Evolutionary conservation across 495 filamentous ascomycete species (phyloP), one percentile per base, ranked within the genome.

Genomic region (Aspergillus homomorphus): DNA sequence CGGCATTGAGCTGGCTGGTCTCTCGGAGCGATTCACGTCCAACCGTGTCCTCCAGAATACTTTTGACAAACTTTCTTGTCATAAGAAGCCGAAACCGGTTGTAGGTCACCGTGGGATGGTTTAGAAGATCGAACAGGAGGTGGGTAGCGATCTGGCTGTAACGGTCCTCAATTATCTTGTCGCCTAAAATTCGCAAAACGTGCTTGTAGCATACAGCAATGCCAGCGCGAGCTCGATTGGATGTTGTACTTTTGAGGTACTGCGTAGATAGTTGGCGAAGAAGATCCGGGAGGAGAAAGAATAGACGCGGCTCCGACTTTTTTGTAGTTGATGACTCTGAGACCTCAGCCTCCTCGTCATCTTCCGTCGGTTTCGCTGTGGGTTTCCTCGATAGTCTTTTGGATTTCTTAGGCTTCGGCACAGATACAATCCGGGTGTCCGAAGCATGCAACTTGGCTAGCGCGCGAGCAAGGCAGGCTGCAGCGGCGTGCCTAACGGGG

Each of bases 51-150:
- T 95, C 90, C 41, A 98, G 72, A 21, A 97, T 85, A 38, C 87
- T 85, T 59, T 89, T 88, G 14, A 96, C 82, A 72, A 92, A 92
- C 69, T 88, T 90, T 55, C 94, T 82, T 9, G 91, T 91, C 50
- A 89, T 89, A 10, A 98, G 78, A 19, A 96, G 79, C 42, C 92
- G 88, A 70, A 97, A 96, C 20, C 94, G 86, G 68, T 96, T 96
- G 62, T 89, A 87, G 55, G 79, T 81, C 56, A 97, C 85, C 53
- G 82, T 88, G 9, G 83, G 81, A 64, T 89, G 83, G 60, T 90
- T 89, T 45, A 97, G 73, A 5, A 98, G 71, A 49, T 98, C 91
- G 23, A 84, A 73, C 7, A 93, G 83, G 42, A 98, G 73, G 66
- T 96, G 92, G 57, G 87, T 84, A 7, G 89, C 81, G 63, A 98